Evolutionary conservation across 352 stramenopile species (phyloP).

Genomic region (Globisporangium irregulare): DNA sequence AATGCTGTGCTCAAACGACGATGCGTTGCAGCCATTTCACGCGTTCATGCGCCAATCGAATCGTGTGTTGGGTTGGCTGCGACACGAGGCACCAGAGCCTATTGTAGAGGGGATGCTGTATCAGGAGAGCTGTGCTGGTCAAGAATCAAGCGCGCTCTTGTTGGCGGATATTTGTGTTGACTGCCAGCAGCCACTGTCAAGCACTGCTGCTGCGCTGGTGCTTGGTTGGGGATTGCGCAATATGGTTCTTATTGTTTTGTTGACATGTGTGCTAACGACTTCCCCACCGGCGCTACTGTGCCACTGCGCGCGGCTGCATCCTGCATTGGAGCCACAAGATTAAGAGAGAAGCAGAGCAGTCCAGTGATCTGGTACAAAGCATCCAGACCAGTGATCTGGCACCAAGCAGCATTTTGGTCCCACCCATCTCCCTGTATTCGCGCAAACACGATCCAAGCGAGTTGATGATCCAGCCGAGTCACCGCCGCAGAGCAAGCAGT

Average conservation of each 20-base stretch:
- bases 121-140: not conserved
- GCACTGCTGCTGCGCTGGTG: not conserved
- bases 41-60: not conserved
- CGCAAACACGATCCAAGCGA: not conserved
- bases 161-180: not conserved
- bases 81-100: not conserved
- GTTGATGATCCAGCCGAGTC: conserved; percentile 1
- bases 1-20: not conserved
- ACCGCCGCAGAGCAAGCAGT: not conserved
- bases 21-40: not conserved
- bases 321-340: not conserved
- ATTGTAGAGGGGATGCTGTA: not conserved
- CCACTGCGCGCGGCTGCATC: too few species aligned
- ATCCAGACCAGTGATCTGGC: not conserved
- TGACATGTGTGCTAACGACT: not conserved
- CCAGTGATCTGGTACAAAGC: not conserved
- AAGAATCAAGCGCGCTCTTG: not conserved
- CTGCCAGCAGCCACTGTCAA: not conserved
- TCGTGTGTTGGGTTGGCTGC: not conserved
- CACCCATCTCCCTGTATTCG: not conserved
- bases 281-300: not conserved
- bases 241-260: not conserved
- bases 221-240: not conserved
- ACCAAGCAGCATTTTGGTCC: not conserved
- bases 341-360: not conserved